phyloP scores from a whole-genome alignment of 176 grass and related monocot species.

The Triticum monococcum region DNA sequence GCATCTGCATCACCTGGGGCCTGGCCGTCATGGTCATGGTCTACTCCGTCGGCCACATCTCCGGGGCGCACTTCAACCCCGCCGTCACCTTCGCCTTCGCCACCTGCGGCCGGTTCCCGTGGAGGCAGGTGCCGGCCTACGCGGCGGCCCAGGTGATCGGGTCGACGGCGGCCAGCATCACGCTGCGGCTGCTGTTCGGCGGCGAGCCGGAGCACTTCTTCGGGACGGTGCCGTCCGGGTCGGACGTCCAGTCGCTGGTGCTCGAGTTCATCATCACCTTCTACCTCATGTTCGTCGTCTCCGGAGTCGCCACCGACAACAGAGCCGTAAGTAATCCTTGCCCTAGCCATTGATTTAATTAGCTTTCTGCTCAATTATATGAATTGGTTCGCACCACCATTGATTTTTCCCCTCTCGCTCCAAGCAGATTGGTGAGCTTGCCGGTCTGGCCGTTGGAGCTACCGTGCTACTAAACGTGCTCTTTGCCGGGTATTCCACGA shows the following conservation, averaged over 20 bases:
- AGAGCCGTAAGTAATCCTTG: constrained; percentile 54
- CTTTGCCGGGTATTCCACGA: constrained; percentile 46
- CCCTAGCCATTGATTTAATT: neutral
- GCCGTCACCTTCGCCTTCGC: constrained; percentile 84
- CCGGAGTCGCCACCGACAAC: constrained; percentile 92
- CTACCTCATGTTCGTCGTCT: constrained; percentile 95
- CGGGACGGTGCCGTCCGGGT: constrained; percentile 67
- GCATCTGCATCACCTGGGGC: constrained; percentile 85
- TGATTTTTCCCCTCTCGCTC: neutral
- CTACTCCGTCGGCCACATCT: constrained; percentile 94
- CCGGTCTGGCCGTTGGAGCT: constrained; percentile 79
- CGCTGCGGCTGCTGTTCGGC: constrained; percentile 62
- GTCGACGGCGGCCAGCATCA: constrained; percentile 53
- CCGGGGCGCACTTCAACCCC: constrained; percentile 92
- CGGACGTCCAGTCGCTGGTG: constrained; percentile 68
- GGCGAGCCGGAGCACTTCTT: constrained; percentile 49
- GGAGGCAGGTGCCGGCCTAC: constrained; percentile 85
- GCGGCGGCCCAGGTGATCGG: constrained; percentile 57
- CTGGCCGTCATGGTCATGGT: constrained; percentile 92
- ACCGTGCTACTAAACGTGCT: constrained; percentile 69
- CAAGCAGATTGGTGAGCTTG: constrained; percentile 74
- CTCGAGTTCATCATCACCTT: constrained; percentile 94
- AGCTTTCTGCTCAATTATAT: neutral
- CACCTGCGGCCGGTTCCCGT: constrained; percentile 74
- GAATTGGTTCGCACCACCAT: too few species aligned